Percentiles rank a stretch among this genome's conserved stretches.
Evolutionary conservation across 192 early-diverging fungal species (phyloP).

Genomic region (Podila verticillata): DNA sequence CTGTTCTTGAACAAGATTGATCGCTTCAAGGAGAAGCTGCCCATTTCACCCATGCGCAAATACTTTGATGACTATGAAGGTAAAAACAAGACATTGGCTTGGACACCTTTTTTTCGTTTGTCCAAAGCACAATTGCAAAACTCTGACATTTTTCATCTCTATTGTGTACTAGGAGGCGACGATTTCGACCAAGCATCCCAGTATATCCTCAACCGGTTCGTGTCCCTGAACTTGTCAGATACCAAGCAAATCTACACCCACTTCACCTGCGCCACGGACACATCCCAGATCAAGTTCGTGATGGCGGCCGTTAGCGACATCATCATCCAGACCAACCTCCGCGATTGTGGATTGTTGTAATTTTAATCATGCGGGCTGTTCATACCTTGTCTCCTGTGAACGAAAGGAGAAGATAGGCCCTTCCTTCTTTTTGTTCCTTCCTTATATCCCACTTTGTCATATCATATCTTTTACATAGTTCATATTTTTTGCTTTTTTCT

Average conservation of each 20-base stretch:
- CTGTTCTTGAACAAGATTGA: constrained; percentile 99
- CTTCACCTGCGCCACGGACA: constrained; percentile 90
- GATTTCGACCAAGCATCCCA: constrained; percentile 81
- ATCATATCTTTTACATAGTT: constrained; percentile 8
- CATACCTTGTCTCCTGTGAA: background rate
- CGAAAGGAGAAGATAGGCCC: too few species aligned
- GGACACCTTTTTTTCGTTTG: background rate
- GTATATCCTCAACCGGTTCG: constrained; percentile 84
- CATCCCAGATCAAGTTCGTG: constrained; percentile 87
- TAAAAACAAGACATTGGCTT: background rate
- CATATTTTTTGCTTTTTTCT: background rate
- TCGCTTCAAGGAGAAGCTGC: constrained; percentile 92
- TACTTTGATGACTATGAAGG: constrained; percentile 91
- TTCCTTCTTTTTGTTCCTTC: background rate
- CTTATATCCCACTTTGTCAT: background rate
- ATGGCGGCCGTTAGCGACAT: constrained; percentile 93
- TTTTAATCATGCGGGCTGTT: background rate
- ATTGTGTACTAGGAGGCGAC: constrained; percentile 59
- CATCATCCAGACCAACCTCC: constrained; percentile 85
- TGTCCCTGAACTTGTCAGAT: constrained; percentile 80
- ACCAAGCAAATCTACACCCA: constrained; percentile 89
- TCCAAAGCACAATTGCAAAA: background rate
- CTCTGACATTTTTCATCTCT: constrained; percentile 6
- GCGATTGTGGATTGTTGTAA: constrained; percentile 83
- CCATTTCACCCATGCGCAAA: constrained; percentile 79